Percentiles rank a stretch among this genome's conserved stretches.
phyloP scores from a whole-genome alignment of 2,329 filamentous ascomycete species.

The Didymella pinodella region DNA sequence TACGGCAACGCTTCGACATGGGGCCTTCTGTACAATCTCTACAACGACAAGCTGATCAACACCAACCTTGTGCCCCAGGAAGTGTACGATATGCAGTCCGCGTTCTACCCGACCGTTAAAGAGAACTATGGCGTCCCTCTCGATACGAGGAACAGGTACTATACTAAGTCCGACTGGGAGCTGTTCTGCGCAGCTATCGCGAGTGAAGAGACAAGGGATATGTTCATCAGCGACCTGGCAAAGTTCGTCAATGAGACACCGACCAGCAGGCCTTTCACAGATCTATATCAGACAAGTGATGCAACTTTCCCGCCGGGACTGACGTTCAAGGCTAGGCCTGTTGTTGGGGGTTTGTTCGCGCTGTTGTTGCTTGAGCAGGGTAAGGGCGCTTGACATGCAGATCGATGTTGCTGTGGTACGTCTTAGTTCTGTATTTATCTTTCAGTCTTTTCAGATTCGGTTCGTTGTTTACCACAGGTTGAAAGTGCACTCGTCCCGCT shows the following conservation, averaged over 20 bases:
- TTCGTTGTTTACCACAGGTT: too few species aligned
- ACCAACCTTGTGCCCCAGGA: slow-evolving; percentile 73
- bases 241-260: slow-evolving; percentile 84
- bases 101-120: slow-evolving; percentile 80
- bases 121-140: slow-evolving; percentile 84
- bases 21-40: slow-evolving; percentile 87
- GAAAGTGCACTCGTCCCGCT: too few species aligned
- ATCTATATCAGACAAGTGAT: slow-evolving; percentile 83
- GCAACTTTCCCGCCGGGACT: slow-evolving; percentile 76
- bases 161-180: slow-evolving; percentile 90
- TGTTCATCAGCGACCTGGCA: slow-evolving; percentile 77
- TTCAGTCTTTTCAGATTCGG: too few species aligned
- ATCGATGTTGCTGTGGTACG: too few species aligned
- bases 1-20: slow-evolving; percentile 83
- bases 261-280: slow-evolving; percentile 78
- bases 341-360: slow-evolving; percentile 85
- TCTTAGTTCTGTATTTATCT: too few species aligned
- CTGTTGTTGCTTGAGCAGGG: slow-evolving; percentile 82
- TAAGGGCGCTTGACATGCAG: too few species aligned
- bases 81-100: slow-evolving; percentile 80
- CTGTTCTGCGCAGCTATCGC: slow-evolving; percentile 86
- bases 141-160: slow-evolving; percentile 76
- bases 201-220: slow-evolving; percentile 69
- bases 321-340: slow-evolving; percentile 81
- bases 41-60: slow-evolving; percentile 64